Base-by-base conservation (phyloP, 441 rosid species). In the Daphne laureola region DNA sequence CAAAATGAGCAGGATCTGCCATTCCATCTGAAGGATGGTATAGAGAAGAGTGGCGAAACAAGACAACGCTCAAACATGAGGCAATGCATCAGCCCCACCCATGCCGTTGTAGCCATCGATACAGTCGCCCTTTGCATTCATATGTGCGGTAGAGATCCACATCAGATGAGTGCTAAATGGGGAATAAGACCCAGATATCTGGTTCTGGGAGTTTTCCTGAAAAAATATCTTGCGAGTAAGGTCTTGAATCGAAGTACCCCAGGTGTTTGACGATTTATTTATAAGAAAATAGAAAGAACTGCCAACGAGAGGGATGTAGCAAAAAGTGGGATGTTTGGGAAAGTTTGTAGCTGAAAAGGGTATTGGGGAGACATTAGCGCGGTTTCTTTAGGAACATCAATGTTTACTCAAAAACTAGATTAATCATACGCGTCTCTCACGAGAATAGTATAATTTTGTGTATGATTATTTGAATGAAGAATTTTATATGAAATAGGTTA, bases 11-110 rank as follows among this genome's bases (percentile, higher is more conserved):
- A 77, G 74, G 94, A 89, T 88, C 90, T 84, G 94, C 94, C 96
- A 91, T 91, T 91, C 96, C 98, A 91, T 91, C 87, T 85, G 96
- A 87, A 74, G 77, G 65, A 61, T 44, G 54, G 68, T 49, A 59
- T 63, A 71, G 76, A 1, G 36, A 2, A 31, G 70, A 57, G 66
- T 59, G 66, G 72, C 55, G 69, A 61, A 65, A 66, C 71, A 67
- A 56, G 68, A 63, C 56, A 60, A 43, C 69, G 70, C 75, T 77
- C 72, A 71, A 72, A 78, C 82, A 84, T 79, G 75, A 70, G 78
- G 67, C 65, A 73, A 69, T 58, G 75, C 49, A 61, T 65, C 58
- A 56, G 72, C 72, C 70, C 63, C 68, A 73, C 73, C 75, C 57
- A 65, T 71, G 77, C 78, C 78, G 78, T 72, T 57, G 93, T 84